phyloP scores from a whole-genome alignment of 2,329 filamentous ascomycete genomes.

The Dothistroma pini region DNA sequence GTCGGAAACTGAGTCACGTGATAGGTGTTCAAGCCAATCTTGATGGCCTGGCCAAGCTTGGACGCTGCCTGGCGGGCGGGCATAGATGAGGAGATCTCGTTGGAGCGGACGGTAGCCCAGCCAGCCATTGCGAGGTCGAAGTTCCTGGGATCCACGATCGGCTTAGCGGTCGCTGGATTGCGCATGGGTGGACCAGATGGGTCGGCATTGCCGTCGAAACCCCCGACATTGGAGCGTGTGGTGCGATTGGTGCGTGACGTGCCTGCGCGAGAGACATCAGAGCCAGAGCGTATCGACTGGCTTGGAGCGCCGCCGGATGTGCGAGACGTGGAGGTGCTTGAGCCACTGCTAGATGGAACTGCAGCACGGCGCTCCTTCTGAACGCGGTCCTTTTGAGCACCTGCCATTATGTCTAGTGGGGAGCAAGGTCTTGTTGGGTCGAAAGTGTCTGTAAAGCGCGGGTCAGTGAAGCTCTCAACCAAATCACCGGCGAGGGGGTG shows the following conservation, averaged over 20 bases:
- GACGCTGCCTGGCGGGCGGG: slow-evolving; percentile 37
- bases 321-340: slow-evolving; percentile 13
- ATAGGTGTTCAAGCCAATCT: slow-evolving; percentile 67
- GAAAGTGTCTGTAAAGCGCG: slow-evolving; percentile 1
- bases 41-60: slow-evolving; percentile 38
- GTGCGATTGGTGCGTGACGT: not conserved
- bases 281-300: slow-evolving; percentile 4
- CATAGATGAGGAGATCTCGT: slow-evolving; percentile 13
- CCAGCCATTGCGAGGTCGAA: slow-evolving; percentile 24
- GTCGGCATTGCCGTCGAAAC: slow-evolving; percentile 23
- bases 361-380: slow-evolving; percentile 10
- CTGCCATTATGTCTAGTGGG: slow-evolving; percentile 13
- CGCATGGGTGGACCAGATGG: slow-evolving; percentile 11
- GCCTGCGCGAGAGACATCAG: not conserved
- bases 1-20: slow-evolving; percentile 59
- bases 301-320: slow-evolving; percentile 7
- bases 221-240: slow-evolving; percentile 7
- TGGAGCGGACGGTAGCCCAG: slow-evolving; percentile 31
- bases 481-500: not conserved
- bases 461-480: slow-evolving; percentile 3
- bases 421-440: not conserved
- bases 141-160: slow-evolving; percentile 25
- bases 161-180: slow-evolving; percentile 9
- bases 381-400: slow-evolving; percentile 18
- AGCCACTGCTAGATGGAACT: not conserved